A percentile compares a stretch with the other conserved stretches of the same genome.
Evolutionary conservation across 202 grass and related monocot species (phyloP).

Genomic region (Elaeis oleifera): DNA sequence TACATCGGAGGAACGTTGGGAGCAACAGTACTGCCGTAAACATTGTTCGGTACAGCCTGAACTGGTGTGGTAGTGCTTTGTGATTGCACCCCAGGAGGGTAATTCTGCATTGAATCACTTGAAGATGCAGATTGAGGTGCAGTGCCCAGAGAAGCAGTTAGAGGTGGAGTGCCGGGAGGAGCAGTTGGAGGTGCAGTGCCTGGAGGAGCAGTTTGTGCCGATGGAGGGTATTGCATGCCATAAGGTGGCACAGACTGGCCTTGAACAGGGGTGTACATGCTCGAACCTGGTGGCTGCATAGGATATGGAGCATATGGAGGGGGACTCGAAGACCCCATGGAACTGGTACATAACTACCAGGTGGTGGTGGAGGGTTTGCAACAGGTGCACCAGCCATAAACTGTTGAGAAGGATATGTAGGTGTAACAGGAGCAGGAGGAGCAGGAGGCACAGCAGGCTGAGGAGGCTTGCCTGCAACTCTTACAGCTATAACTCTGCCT

Average conservation of each 20-base stretch:
- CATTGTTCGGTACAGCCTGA: slow-evolving; percentile 36
- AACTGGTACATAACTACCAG: slow-evolving; percentile 67
- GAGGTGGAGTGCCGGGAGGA: slow-evolving; percentile 30
- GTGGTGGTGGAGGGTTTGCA: slow-evolving; percentile 34
- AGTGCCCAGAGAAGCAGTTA: slow-evolving; percentile 41
- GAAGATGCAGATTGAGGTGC: slow-evolving; percentile 17
- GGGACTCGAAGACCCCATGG: slow-evolving; percentile 53
- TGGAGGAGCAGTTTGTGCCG: not conserved
- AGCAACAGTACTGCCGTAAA: slow-evolving; percentile 47
- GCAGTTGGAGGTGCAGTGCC: no score
- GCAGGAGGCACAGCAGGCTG: slow-evolving; percentile 33
- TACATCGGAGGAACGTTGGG: slow-evolving; percentile 33
- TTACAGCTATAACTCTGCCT: slow-evolving; percentile 75
- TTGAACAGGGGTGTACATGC: slow-evolving; percentile 52
- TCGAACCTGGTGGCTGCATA: slow-evolving; percentile 39
- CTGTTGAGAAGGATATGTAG: slow-evolving; percentile 45
- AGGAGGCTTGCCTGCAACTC: slow-evolving; percentile 75
- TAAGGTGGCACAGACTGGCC: slow-evolving; percentile 59
- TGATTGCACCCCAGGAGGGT: slow-evolving; percentile 47
- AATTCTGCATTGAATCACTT: slow-evolving; percentile 42
- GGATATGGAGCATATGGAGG: slow-evolving; percentile 66
- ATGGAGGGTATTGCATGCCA: slow-evolving; percentile 40
- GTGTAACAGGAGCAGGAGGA: slow-evolving; percentile 27
- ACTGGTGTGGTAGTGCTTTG: slow-evolving; percentile 32
- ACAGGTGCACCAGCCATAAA: slow-evolving; percentile 43